A percentile compares a stretch with the other conserved stretches of the same genome.
Evolutionary conservation across 2,329 filamentous ascomycete genomes (phyloP).

Genomic region (Botrytis aclada): DNA sequence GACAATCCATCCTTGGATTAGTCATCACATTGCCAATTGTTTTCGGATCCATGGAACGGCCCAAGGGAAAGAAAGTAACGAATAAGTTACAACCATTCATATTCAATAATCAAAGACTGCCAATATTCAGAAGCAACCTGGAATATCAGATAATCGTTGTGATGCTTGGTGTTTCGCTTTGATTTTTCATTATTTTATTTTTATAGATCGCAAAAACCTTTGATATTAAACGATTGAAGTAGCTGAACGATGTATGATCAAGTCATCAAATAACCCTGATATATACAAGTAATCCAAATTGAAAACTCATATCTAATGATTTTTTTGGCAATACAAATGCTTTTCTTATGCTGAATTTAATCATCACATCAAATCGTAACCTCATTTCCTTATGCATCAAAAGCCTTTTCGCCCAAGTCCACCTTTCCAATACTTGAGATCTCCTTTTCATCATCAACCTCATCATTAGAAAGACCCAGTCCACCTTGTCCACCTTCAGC

Average conservation of each 20-base stretch:
- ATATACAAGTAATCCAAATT: background rate
- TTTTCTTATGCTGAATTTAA: background rate
- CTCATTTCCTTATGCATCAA: constrained; percentile 33
- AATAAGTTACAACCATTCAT: background rate
- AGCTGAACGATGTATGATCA: background rate
- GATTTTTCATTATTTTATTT: no score
- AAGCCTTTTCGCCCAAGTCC: constrained; percentile 62
- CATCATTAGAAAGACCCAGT: constrained; percentile 82
- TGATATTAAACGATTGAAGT: background rate
- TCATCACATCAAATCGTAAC: constrained; percentile 1
- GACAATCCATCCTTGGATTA: background rate
- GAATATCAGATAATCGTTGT: background rate
- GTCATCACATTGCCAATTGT: background rate
- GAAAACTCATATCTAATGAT: background rate
- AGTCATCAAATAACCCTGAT: no score
- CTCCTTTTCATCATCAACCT: constrained; percentile 90
- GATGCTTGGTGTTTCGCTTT: background rate
- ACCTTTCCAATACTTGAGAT: constrained; percentile 94
- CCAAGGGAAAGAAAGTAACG: background rate
- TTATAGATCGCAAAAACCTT: background rate
- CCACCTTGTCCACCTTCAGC: constrained; percentile 88
- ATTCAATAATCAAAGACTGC: background rate
- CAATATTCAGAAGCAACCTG: background rate
- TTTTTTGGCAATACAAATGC: background rate
- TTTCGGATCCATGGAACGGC: background rate